These are phyloP conservation scores for Fraxinus velutina DNA, from an alignment of 305 asterid species.

Conservation along the genomic window DNA sequence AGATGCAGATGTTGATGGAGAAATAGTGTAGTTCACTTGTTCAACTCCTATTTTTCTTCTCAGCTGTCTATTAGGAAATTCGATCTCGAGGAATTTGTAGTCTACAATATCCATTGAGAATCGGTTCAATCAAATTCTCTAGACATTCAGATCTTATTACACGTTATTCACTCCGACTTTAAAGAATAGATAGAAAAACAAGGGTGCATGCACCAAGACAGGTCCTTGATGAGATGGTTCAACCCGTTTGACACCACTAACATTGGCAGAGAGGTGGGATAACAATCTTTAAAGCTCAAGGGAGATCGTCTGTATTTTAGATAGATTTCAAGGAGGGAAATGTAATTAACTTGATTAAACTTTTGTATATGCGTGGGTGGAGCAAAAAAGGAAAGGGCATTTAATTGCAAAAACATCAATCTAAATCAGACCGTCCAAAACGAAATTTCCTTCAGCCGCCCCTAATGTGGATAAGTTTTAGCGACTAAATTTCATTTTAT, in stretches of 20 bases:
- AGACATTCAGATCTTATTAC: not conserved
- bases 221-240: not conserved
- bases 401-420: constrained; percentile 19
- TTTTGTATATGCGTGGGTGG: not conserved
- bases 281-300: no score
- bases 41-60: not conserved
- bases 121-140: not conserved
- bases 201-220: not conserved
- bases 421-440: constrained; percentile 40
- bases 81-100: not conserved
- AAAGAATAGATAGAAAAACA: not conserved
- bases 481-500: not conserved
- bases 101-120: not conserved
- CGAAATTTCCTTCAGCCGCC: constrained; percentile 41
- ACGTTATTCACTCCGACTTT: not conserved
- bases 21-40: not conserved
- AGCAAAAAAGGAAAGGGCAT: not conserved
- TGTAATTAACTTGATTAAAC: not conserved
- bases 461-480: constrained; percentile 32
- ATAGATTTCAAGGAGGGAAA: not conserved
- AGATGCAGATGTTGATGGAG: not conserved
- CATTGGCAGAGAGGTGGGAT: not conserved
- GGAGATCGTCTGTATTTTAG: not conserved
- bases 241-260: not conserved
- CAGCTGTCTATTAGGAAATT: not conserved